phyloP scores from a whole-genome alignment of 1,139 yeast species.

The Hyphopichia fennica region DNA sequence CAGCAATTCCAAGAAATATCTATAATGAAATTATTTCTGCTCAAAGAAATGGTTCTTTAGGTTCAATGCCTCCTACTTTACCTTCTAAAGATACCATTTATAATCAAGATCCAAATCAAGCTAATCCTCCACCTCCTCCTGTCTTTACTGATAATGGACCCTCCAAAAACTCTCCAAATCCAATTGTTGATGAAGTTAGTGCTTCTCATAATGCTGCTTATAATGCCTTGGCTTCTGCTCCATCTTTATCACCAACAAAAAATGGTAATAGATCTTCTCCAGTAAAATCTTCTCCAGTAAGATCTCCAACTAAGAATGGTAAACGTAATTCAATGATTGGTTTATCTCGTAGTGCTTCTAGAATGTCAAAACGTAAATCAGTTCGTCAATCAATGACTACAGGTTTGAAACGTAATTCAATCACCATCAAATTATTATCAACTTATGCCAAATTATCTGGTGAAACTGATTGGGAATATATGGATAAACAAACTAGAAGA shows the following conservation, averaged over 20 bases:
- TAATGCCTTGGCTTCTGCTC: conserved; percentile 5
- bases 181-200: conserved; percentile 22
- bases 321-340: conserved; percentile 27
- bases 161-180: conserved; percentile 15
- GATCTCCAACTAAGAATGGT: background rate
- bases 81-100: conserved; percentile 40
- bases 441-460: conserved; percentile 70
- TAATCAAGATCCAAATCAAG: conserved; percentile 7
- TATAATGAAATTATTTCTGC: conserved; percentile 48
- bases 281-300: background rate
- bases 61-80: conserved; percentile 39
- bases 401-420: conserved; percentile 64
- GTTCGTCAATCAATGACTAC: conserved; percentile 42
- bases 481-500: conserved; percentile 72
- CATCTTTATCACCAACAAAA: conserved; percentile 6
- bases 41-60: conserved; percentile 28
- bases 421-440: conserved; percentile 66
- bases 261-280: background rate
- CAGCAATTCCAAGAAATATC: conserved; percentile 46
- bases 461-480: conserved; percentile 68
- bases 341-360: conserved; percentile 8
- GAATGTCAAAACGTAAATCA: conserved; percentile 36
- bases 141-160: conserved; percentile 8
- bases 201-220: conserved; percentile 2
- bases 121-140: too few species aligned